Conservation (phyloP, 306 rosid species). For the Pachyrhizus erosus region DNA sequence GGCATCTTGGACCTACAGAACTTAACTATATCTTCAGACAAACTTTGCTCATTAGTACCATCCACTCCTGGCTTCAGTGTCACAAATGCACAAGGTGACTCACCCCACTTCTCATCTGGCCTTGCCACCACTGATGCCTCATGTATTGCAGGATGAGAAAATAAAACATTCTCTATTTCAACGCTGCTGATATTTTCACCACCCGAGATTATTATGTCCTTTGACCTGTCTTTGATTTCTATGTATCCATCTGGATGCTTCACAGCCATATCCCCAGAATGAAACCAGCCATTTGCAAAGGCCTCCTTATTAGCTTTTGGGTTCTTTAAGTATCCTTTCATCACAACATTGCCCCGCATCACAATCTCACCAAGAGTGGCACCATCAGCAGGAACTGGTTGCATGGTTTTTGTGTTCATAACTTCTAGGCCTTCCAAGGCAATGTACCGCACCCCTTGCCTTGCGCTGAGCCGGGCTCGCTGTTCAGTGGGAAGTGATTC, state of each 20-base stretch:
- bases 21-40: neutral
- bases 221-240: conserved; percentile 83
- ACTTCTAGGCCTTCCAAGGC: conserved; percentile 72
- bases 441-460: conserved; percentile 37
- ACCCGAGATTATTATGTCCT: conserved; percentile 82
- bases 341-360: conserved; percentile 73
- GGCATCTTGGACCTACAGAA: conserved; percentile 11
- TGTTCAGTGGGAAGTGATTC: neutral
- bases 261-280: conserved; percentile 79
- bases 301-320: conserved; percentile 64
- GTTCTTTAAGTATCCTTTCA: conserved; percentile 86
- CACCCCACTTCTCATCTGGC: conserved; percentile 29
- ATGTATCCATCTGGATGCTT: conserved; percentile 78
- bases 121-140: conserved; percentile 30
- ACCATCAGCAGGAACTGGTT: conserved; percentile 76
- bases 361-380: conserved; percentile 69
- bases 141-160: conserved; percentile 1
- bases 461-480: neutral
- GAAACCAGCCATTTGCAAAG: conserved; percentile 83
- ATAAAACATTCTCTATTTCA: conserved; percentile 64
- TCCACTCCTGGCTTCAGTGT: conserved; percentile 19
- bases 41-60: neutral
- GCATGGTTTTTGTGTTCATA: conserved; percentile 60
- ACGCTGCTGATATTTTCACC: conserved; percentile 85
- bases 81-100: conserved; percentile 33